These are phyloP conservation scores for Fragaria iinumae DNA, from an alignment of 306 rosid species.

Conservation along the genomic window DNA sequence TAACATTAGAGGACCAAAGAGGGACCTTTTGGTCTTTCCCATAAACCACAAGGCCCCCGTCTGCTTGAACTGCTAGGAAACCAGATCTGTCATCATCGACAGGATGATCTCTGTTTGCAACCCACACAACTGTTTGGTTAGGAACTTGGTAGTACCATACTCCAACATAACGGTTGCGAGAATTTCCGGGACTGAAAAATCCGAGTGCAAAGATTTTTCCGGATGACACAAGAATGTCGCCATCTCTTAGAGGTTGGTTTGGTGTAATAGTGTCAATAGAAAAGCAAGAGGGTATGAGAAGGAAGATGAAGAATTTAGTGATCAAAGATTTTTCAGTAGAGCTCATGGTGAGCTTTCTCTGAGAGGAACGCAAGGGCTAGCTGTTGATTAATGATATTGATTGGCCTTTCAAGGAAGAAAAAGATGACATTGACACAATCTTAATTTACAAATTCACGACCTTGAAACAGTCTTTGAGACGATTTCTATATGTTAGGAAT, in stretches of 20 bases:
- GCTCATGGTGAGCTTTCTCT: no score
- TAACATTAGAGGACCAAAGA: no score
- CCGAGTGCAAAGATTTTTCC: constrained; percentile 48
- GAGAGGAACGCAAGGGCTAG: no score
- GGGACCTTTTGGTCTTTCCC: not conserved
- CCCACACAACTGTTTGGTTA: constrained; percentile 49
- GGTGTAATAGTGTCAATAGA: constrained; percentile 25
- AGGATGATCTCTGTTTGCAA: constrained; percentile 54
- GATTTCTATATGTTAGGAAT: no score
- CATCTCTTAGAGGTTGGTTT: constrained; percentile 40
- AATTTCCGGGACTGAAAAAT: constrained; percentile 49
- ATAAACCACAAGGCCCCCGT: constrained; percentile 18
- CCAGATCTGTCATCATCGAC: constrained; percentile 31
- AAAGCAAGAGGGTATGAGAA: not conserved
- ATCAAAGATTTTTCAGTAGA: no score
- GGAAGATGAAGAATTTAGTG: no score
- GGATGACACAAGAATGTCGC: constrained; percentile 41
- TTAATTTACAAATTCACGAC: no score
- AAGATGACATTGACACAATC: no score
- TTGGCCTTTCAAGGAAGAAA: no score
- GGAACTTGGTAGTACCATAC: constrained; percentile 43
- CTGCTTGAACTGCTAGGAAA: not conserved
- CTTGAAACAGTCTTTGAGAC: no score
- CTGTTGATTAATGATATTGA: no score
- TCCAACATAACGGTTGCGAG: constrained; percentile 34